Conservation (phyloP, 306 rosid genomes). For the Castanea crenata region DNA sequence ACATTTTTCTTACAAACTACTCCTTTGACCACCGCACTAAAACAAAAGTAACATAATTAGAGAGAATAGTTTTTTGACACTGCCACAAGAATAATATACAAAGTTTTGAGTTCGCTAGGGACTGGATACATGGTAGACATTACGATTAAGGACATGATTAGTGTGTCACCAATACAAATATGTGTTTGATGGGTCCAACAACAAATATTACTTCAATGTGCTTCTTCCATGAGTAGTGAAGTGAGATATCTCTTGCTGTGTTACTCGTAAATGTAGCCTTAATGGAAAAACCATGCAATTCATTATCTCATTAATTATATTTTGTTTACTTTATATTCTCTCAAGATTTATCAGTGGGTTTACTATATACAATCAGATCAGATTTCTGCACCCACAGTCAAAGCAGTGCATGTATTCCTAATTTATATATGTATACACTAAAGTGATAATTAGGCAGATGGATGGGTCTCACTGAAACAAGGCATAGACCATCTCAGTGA, state of each 20-base stretch:
- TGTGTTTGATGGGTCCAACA: not conserved
- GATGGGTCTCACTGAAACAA: not conserved
- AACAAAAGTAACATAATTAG: slow-evolving; percentile 31
- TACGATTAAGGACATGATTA: not conserved
- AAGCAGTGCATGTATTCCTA: not conserved
- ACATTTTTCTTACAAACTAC: slow-evolving; percentile 93
- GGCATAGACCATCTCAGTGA: not conserved
- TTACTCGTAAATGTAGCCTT: not conserved
- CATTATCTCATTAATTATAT: not conserved
- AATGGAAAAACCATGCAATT: slow-evolving; percentile 9
- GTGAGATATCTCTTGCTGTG: not conserved
- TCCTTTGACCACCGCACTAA: slow-evolving; percentile 86
- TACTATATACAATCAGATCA: not conserved
- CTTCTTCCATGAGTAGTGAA: not conserved
- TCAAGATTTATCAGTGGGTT: not conserved
- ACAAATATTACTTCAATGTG: not conserved
- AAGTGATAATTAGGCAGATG: not conserved
- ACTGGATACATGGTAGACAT: slow-evolving; percentile 7
- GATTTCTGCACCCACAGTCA: not conserved
- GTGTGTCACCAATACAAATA: not conserved
- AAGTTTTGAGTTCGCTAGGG: slow-evolving; percentile 15
- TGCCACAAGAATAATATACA: slow-evolving; percentile 1
- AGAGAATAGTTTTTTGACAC: slow-evolving; percentile 17
- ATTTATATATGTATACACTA: not conserved
- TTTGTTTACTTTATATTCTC: not conserved